Percentiles rank a stretch among this genome's conserved stretches.
Conservation (phyloP, 1,139 yeast species). For the Candida gigantensis region DNA sequence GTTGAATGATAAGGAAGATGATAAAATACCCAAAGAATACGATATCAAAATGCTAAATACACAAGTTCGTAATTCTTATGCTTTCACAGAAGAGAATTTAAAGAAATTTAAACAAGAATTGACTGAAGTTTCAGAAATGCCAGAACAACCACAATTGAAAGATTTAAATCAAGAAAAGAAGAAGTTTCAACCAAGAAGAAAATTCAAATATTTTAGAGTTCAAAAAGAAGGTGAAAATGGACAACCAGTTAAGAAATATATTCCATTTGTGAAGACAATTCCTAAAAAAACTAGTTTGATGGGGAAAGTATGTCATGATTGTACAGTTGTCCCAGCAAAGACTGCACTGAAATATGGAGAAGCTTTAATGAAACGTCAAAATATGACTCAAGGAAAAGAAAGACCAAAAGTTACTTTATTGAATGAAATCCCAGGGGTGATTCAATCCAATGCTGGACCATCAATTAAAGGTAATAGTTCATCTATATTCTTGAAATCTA, state of each 20-base stretch:
- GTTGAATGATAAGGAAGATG: constrained; percentile 41
- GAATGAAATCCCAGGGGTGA: constrained; percentile 84
- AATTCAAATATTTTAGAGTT: constrained; percentile 31
- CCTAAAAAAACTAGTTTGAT: constrained; percentile 83
- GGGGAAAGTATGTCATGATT: constrained; percentile 91
- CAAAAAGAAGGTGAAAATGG: constrained; percentile 22
- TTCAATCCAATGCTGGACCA: constrained; percentile 83
- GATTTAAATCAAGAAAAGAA: constrained; percentile 32
- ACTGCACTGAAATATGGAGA: constrained; percentile 69
- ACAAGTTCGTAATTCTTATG: constrained; percentile 79
- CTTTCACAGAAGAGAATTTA: constrained; percentile 87
- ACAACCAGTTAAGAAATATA: constrained; percentile 42
- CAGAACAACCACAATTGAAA: constrained; percentile 46
- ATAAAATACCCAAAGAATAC: constrained; percentile 75
- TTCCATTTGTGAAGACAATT: constrained; percentile 76
- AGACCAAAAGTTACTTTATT: constrained; percentile 78
- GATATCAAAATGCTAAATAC: constrained; percentile 77
- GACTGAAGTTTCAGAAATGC: constrained; percentile 51
- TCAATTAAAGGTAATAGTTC: constrained; percentile 70
- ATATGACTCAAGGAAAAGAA: constrained; percentile 40
- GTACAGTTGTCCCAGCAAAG: constrained; percentile 80
- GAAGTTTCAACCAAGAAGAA: constrained; percentile 24
- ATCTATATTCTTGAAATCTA: constrained; percentile 56
- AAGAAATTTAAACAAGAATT: constrained; percentile 63
- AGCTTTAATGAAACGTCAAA: constrained; percentile 47